A percentile compares a stretch with the other conserved stretches of the same genome.
phyloP scores from a whole-genome alignment of 1,284 basidiomycete genomes.

The Cryptococcus sp. region DNA sequence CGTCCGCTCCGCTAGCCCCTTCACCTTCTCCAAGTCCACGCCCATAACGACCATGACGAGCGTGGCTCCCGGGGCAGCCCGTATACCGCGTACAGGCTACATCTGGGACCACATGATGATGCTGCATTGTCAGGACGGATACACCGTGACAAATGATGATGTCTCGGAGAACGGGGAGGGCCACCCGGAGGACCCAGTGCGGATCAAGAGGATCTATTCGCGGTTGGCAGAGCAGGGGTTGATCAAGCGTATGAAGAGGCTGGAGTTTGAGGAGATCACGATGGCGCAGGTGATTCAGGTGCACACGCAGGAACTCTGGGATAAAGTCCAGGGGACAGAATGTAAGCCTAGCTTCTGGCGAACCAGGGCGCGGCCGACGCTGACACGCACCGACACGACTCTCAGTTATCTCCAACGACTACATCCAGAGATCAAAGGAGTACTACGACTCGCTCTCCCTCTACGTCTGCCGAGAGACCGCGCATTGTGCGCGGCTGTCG shows the following conservation, averaged over 20 bases:
- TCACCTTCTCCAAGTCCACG: background rate
- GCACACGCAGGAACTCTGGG: slow-evolving; percentile 85
- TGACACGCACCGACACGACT: background rate
- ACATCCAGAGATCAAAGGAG: slow-evolving; percentile 65
- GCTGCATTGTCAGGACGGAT: slow-evolving; percentile 58
- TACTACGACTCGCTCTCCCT: slow-evolving; percentile 88
- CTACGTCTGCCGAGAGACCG: slow-evolving; percentile 84
- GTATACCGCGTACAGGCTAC: slow-evolving; percentile 61
- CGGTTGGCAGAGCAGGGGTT: slow-evolving; percentile 63
- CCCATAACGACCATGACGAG: background rate
- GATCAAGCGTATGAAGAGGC: slow-evolving; percentile 67
- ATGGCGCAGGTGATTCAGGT: slow-evolving; percentile 80
- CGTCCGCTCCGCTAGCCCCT: background rate
- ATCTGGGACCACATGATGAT: slow-evolving; percentile 88
- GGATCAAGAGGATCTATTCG: slow-evolving; percentile 76
- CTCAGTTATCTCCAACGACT: slow-evolving; percentile 67
- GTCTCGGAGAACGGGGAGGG: slow-evolving; percentile 47
- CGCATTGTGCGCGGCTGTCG: slow-evolving; percentile 77
- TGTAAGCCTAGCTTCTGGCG: slow-evolving; percentile 16
- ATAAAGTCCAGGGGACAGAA: slow-evolving; percentile 69
- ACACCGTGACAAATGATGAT: slow-evolving; percentile 51
- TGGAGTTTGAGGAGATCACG: slow-evolving; percentile 70
- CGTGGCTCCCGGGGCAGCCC: background rate
- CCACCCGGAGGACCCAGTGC: slow-evolving; percentile 85
- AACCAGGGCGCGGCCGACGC: background rate